Evolutionary conservation across 1,139 yeast genomes (phyloP).

Genomic region (Suhomyces panamericanus): DNA sequence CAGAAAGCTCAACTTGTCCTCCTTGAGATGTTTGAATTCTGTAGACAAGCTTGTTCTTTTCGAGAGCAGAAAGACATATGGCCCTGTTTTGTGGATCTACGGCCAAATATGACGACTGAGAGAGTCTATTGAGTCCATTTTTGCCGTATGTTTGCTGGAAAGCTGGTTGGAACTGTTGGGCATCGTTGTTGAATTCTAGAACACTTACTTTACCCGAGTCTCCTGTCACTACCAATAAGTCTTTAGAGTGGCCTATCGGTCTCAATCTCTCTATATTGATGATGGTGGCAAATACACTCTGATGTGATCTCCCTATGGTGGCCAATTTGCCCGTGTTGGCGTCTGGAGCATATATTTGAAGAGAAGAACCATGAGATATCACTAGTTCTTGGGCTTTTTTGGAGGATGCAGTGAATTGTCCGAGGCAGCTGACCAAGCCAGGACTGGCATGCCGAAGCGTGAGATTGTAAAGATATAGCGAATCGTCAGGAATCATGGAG

Average conservation of each 20-base stretch:
- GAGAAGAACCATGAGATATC: conserved; percentile 52
- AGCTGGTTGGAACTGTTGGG: conserved; percentile 46
- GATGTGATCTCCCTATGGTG: conserved; percentile 21
- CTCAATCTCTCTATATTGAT: conserved; percentile 54
- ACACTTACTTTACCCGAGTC: conserved; percentile 78
- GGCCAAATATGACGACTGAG: conserved; percentile 77
- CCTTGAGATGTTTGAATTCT: conserved; percentile 41
- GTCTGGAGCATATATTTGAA: conserved; percentile 56
- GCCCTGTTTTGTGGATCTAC: conserved; percentile 78
- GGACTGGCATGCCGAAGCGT: conserved; percentile 62
- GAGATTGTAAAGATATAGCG: conserved; percentile 63
- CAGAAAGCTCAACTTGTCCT: conserved; percentile 51
- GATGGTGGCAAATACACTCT: conserved; percentile 53
- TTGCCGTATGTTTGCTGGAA: conserved; percentile 71
- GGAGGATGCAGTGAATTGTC: conserved; percentile 59
- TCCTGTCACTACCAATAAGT: conserved; percentile 66
- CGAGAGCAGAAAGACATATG: conserved; percentile 67
- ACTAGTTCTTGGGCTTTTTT: conserved; percentile 65
- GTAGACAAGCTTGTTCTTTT: conserved; percentile 68
- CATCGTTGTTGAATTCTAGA: conserved; percentile 45
- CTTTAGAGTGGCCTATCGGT: conserved; percentile 53
- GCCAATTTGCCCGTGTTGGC: conserved; percentile 56
- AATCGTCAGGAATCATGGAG: conserved; percentile 26
- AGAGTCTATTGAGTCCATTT: conserved; percentile 69
- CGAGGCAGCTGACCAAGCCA: conserved; percentile 56